A percentile compares a stretch with the other conserved stretches of the same genome.
These are phyloP conservation scores for Puccinia triticina DNA, from an alignment of 1,284 basidiomycete genomes.

Conservation along the genomic window DNA sequence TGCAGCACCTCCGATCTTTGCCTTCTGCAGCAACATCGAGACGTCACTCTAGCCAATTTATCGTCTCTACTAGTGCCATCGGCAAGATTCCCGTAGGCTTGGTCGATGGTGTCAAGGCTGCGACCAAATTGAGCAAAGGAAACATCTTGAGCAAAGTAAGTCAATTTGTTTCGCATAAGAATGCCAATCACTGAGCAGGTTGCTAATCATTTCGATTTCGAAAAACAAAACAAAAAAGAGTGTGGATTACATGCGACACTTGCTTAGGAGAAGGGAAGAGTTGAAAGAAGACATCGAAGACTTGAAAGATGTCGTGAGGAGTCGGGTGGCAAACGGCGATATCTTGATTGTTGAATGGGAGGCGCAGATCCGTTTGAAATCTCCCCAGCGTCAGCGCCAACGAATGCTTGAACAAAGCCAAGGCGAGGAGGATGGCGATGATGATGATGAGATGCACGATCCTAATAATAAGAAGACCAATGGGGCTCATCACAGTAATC, in stretches of 20 bases:
- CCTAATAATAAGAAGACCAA: constrained; percentile 16
- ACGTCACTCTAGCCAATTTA: constrained; percentile 56
- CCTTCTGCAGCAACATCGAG: constrained; percentile 55
- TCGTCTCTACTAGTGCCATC: constrained; percentile 53
- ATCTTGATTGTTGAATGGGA: constrained; percentile 54
- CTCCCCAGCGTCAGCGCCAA: constrained; percentile 51
- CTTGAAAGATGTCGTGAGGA: constrained; percentile 53
- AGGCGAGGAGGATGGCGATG: constrained; percentile 51
- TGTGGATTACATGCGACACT: constrained; percentile 56
- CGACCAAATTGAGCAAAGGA: constrained; percentile 56
- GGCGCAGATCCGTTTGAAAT: constrained; percentile 43
- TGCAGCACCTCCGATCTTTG: constrained; percentile 55
- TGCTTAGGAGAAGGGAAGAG: constrained; percentile 52
- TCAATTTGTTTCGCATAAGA: neutral
- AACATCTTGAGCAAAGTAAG: constrained; percentile 55
- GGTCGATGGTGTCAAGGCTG: constrained; percentile 55
- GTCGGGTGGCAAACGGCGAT: constrained; percentile 54
- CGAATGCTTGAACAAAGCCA: constrained; percentile 52
- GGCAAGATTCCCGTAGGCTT: constrained; percentile 54
- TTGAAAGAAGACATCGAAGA: constrained; percentile 55
- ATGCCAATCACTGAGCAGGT: neutral
- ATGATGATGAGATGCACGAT: constrained; percentile 53
- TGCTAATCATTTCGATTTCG: neutral
- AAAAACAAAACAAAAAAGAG: constrained; percentile 19
- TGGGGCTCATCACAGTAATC: neutral